A percentile compares a stretch with the other conserved stretches of the same genome.
These are phyloP conservation scores for Puccinia hordei DNA, from an alignment of 1,284 basidiomycete species.

Conservation along the genomic window DNA sequence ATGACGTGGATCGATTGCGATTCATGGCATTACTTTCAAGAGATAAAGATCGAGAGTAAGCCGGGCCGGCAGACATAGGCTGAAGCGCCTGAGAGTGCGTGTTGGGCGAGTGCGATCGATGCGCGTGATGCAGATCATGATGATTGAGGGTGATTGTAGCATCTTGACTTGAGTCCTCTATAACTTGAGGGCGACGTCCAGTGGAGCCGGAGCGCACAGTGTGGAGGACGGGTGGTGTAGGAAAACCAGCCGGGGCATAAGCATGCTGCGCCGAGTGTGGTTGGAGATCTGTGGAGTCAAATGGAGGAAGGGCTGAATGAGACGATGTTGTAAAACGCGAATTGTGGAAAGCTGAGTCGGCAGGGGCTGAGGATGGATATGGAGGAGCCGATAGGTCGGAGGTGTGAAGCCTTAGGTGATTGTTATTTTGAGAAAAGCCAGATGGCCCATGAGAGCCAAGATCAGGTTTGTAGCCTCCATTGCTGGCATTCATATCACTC, in stretches of 20 bases:
- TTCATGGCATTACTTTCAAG: constrained; percentile 19
- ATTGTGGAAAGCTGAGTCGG: not conserved
- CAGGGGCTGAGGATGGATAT: constrained; percentile 14
- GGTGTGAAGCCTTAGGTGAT: not conserved
- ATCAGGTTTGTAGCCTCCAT: constrained; percentile 20
- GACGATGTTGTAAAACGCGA: not conserved
- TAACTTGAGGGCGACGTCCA: not conserved
- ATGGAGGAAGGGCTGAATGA: not conserved
- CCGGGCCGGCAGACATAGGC: constrained; percentile 18
- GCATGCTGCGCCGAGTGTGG: constrained; percentile 12
- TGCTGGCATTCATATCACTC: constrained; percentile 13
- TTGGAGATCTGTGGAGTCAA: constrained; percentile 26
- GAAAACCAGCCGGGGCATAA: not conserved
- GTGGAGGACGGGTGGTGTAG: constrained; percentile 6
- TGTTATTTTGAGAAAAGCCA: constrained; percentile 10
- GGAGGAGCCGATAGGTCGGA: constrained; percentile 6
- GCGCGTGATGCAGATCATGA: not conserved
- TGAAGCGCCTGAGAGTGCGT: constrained; percentile 8
- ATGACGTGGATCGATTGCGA: constrained; percentile 21
- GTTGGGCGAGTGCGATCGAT: constrained; percentile 10
- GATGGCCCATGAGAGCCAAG: not conserved
- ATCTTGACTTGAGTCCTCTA: not conserved
- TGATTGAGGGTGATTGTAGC: not conserved
- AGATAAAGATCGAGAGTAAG: constrained; percentile 29
- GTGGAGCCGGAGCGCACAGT: constrained; percentile 2